Evolutionary conservation across 441 rosid species (phyloP).

Genomic region (Iberis amara): DNA sequence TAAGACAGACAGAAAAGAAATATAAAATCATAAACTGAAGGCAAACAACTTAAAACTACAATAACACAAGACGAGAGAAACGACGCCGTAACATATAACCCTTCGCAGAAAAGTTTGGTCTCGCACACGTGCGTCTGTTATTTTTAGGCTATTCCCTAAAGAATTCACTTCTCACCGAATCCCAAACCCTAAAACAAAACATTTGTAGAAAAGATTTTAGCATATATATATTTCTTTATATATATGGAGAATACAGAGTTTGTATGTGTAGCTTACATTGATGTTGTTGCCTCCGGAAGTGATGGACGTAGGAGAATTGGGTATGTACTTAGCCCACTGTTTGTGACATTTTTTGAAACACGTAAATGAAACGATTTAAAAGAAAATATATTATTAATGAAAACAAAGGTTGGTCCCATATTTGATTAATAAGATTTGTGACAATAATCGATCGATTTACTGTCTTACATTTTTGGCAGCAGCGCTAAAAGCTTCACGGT

Average conservation of each 20-base stretch:
- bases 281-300: constrained; percentile 45
- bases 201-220: background rate
- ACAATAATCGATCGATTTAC: background rate
- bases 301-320: constrained; percentile 57
- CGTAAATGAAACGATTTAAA: background rate
- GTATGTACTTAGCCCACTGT: constrained; percentile 97
- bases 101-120: background rate
- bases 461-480: constrained; percentile 84
- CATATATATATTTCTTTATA: background rate
- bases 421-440: background rate
- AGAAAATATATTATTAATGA: background rate
- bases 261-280: constrained; percentile 32
- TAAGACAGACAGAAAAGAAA: constrained; percentile 25
- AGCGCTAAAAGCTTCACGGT: constrained; percentile 92
- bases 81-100: constrained; percentile 9
- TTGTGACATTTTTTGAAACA: constrained; percentile 2
- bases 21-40: constrained; percentile 25
- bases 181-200: constrained; percentile 32
- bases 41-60: constrained; percentile 20
- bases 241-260: background rate
- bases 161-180: constrained; percentile 39
- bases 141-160: constrained; percentile 5
- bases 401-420: background rate
- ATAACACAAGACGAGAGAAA: constrained; percentile 16
- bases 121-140: constrained; percentile 31